Base-by-base conservation (phyloP, 2,329 filamentous ascomycete genomes). In the Colletotrichum higginsianum region DNA sequence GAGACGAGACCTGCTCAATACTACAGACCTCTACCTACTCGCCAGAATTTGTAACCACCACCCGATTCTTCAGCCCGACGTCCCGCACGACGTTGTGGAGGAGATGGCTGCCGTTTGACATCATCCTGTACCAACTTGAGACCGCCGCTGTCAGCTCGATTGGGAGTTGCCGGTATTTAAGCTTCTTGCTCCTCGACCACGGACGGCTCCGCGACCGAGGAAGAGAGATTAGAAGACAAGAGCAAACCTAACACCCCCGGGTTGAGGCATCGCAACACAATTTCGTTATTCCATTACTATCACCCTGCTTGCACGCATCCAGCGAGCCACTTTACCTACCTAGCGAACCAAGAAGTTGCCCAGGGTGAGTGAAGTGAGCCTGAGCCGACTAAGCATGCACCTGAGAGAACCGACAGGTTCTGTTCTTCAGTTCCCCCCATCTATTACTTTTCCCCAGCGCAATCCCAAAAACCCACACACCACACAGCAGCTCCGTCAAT, bases 21-120 rank as follows among this genome's bases (percentile, higher is more conserved):
- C 35, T 38, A 38, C 9, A 9, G 35, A 38, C 35, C 35, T 38
- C 8, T 38, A 38, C 35, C 35, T 38, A 38, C 56, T 73, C 69
- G 68, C 52, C 72, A 73, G 72, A 73, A 65, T 69, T 72, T 72
- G 57, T 65, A 65, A 68, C 65, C 60, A 61, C 52, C 57, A 64
- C 72, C 49, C 58, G 60, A 71, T 65, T 72, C 68, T 68, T 69
- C 72, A 73, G 72, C 64, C 64, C 62, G 72, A 67, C 65, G 72
- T 73, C 68, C 65, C 72, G 65, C 72, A 68, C 47, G 69, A 72
- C 64, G 69, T 73, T 72, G 65, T 64, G 57, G 64, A 72, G 65
- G 71, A 69, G 65, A 73, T 73, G 69, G 50, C 69, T 68, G 64
- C 57, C 44, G 60, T 72, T 64, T 73, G 72, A 73, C 56, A 68